A percentile compares a stretch with the other conserved stretches of the same genome.
phyloP scores from a whole-genome alignment of 345 rosid species.

The Lepidium aucheri region DNA sequence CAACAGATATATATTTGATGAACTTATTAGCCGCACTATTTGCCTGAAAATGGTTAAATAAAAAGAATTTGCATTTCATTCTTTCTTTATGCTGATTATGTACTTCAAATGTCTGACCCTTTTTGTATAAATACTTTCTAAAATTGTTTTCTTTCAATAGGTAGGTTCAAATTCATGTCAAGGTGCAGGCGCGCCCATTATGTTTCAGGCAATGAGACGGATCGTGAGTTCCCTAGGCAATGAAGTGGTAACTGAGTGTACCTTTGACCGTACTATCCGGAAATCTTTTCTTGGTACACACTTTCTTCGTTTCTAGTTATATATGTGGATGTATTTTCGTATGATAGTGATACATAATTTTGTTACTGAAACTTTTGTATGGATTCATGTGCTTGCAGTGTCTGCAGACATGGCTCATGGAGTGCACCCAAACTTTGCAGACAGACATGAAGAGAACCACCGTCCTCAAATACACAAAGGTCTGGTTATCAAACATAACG shows the following conservation, averaged over 20 bases:
- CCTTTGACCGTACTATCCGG: conserved; percentile 67
- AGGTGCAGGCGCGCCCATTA: conserved; percentile 93
- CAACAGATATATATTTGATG: background rate
- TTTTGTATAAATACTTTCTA: background rate
- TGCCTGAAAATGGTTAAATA: too few relatives aligned
- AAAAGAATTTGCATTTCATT: background rate
- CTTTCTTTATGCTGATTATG: background rate
- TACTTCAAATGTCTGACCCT: background rate
- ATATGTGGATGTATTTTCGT: background rate
- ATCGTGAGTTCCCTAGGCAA: conserved; percentile 57
- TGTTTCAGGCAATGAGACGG: conserved; percentile 93
- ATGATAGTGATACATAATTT: too few relatives aligned
- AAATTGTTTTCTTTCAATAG: conserved; percentile 33
- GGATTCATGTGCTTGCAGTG: conserved; percentile 33
- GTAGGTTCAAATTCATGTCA: conserved; percentile 86
- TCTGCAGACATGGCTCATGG: conserved; percentile 99
- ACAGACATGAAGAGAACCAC: conserved; percentile 89
- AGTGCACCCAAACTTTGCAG: conserved; percentile 77
- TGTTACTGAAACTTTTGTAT: background rate
- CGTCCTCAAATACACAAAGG: conserved; percentile 88
- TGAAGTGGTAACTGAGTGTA: conserved; percentile 45
- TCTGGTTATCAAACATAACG: conserved; percentile 90
- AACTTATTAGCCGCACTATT: background rate
- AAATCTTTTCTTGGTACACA: conserved; percentile 77
- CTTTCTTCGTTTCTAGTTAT: background rate